Conservation (phyloP, 2,329 filamentous ascomycete species). For the Thelonectria olida region DNA sequence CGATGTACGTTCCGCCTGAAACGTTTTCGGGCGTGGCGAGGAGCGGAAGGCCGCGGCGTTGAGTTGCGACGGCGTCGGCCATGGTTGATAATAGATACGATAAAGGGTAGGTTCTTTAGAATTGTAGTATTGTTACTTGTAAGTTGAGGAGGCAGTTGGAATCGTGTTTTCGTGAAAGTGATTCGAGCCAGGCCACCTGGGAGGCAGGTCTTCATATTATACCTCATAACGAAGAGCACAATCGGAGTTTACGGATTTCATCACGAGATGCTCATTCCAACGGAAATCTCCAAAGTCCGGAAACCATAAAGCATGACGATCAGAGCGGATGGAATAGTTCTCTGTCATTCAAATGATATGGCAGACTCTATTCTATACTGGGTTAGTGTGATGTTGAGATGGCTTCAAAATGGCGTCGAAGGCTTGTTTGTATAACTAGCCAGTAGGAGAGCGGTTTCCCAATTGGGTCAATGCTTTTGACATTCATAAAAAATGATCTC, state of each 20-base stretch:
- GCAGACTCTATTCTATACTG: no score
- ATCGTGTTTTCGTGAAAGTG: no score
- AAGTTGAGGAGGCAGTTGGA: neutral
- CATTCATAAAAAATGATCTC: neutral
- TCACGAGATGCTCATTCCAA: neutral
- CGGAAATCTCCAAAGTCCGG: neutral
- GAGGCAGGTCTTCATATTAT: neutral
- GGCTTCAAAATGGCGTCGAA: neutral
- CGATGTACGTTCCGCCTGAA: conserved; percentile 42
- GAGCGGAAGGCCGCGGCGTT: conserved; percentile 17
- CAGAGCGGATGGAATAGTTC: neutral
- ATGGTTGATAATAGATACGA: neutral
- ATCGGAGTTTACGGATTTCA: conserved; percentile 5
- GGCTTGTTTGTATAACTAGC: neutral
- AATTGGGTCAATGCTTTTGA: neutral
- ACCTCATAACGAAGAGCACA: neutral
- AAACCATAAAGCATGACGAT: no score
- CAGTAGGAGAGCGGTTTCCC: conserved; percentile 1
- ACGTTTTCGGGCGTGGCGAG: conserved; percentile 9
- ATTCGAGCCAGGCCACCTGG: no score
- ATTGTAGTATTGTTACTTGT: neutral
- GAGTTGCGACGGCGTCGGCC: neutral
- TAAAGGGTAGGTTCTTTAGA: neutral
- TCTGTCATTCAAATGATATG: neutral
- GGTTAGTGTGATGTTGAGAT: neutral